These are phyloP conservation scores for Glarea lozoyensis DNA, from an alignment of 495 filamentous ascomycete genomes.

Conservation along the genomic window DNA sequence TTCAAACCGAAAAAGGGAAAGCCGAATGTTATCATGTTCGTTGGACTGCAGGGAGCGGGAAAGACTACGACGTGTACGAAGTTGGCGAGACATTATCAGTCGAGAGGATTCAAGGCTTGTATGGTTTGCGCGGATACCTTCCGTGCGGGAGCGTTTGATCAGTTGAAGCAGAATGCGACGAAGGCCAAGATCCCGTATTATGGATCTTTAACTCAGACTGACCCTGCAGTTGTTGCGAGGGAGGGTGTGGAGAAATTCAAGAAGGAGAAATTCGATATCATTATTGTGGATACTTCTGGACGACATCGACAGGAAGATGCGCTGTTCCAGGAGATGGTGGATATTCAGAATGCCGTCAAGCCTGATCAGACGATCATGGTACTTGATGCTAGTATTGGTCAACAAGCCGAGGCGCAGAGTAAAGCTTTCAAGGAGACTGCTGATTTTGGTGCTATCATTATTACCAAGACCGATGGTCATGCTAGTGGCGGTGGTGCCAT, in stretches of 20 bases:
- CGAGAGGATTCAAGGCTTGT: slow-evolving; percentile 86
- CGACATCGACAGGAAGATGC: slow-evolving; percentile 91
- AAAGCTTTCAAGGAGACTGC: slow-evolving; percentile 96
- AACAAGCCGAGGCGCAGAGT: slow-evolving; percentile 88
- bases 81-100: slow-evolving; percentile 88
- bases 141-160: slow-evolving; percentile 95
- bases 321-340: slow-evolving; percentile 94
- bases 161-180: slow-evolving; percentile 96
- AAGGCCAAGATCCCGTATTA: slow-evolving; percentile 99
- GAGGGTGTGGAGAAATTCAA: slow-evolving; percentile 99
- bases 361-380: slow-evolving; percentile 99
- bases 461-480: slow-evolving; percentile 96
- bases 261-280: slow-evolving; percentile 96
- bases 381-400: slow-evolving; percentile 90
- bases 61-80: slow-evolving; percentile 99
- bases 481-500: slow-evolving; percentile 94
- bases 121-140: slow-evolving; percentile 98
- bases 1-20: slow-evolving; percentile 98
- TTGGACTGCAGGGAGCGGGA: slow-evolving; percentile 91
- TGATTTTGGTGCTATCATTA: slow-evolving; percentile 97
- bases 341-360: slow-evolving; percentile 85
- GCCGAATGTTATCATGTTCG: slow-evolving; percentile 97
- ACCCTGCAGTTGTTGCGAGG: slow-evolving; percentile 83
- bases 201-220: slow-evolving; percentile 88
- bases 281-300: slow-evolving; percentile 95